Evolutionary conservation across 148 eudicot genomes (phyloP), one percentile per base, ranked within the genome.

Genomic region (Rhododendron williamsianum): DNA sequence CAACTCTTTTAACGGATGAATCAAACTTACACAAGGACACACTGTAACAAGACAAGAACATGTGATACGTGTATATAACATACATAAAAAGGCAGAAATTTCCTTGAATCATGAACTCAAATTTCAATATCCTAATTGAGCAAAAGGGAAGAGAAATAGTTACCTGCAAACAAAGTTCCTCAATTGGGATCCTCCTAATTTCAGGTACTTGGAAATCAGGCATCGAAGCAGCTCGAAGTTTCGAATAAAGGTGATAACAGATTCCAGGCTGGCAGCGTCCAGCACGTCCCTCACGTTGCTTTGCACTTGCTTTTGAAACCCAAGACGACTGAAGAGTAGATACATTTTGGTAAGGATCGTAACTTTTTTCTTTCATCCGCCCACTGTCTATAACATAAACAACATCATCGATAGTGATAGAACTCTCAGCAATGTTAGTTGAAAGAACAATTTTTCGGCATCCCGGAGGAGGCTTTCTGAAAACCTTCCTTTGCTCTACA

Each of bases 231-330:
- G 95, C 95, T 60, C 94, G 89, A 51, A 92, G 38, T 89, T 91
- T 97, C 45, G 99, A 90, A 90, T 87, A 97, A 21, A 97, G 93
- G 88, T 95, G 99, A 90, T 94, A 97, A 85, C 99, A 97, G 73
- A 95, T 90, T 69, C 99, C 99, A 49, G 98, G 94, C 83, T 94
- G 99, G 90, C 98, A 97, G 16, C 98, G 95, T 71, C 99, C 99
- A 63, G 99, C 99, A 84, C 99, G 98, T n/a, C 99, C 99, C 89
- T 97, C 98, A 46, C 99, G 90, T 87, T 97, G 99, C 92, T 93
- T 97, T 76, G 97, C 98, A 87, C 97, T 97, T 46, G 99, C 99
- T 88, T 95, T 91, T 74, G 99, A 97, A 84, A 91, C 89, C 98
- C 98, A 97, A 58, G 98, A 94, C 77, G 99, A 92, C 71, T 93